phyloP scores from a whole-genome alignment of 495 filamentous ascomycete species.

The Penicillium tannophilum region DNA sequence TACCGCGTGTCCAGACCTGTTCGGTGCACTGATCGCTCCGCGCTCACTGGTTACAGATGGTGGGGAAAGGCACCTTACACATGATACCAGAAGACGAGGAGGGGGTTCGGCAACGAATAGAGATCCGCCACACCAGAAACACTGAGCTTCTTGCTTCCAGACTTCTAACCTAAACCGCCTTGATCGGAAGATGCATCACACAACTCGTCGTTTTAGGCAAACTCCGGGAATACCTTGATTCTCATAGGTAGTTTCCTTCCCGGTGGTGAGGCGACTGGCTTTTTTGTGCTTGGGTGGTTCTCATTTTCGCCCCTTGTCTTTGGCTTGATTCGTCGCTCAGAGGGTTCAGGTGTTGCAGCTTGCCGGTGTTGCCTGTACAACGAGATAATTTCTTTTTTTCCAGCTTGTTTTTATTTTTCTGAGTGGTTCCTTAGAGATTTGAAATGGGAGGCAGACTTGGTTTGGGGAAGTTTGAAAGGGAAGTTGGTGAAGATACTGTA shows the following conservation, averaged over 20 bases:
- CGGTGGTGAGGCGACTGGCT: conserved; percentile 4
- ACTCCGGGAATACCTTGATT: neutral
- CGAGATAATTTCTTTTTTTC: neutral
- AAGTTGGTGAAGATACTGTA: no score
- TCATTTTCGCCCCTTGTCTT: neutral
- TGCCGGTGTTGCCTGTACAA: conserved; percentile 2
- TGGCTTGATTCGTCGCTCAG: neutral
- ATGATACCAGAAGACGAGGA: neutral
- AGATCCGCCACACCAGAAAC: conserved; percentile 11
- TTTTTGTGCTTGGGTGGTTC: conserved; percentile 1
- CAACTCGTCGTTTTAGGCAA: neutral
- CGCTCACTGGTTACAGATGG: neutral
- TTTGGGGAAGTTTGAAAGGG: neutral
- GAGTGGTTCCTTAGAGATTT: neutral
- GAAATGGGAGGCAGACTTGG: neutral
- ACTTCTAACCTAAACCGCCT: conserved; percentile 4
- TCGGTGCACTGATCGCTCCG: conserved; percentile 3
- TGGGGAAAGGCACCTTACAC: neutral
- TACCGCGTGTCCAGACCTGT: conserved; percentile 5
- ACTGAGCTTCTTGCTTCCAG: conserved; percentile 3
- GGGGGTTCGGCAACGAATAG: conserved; percentile 12
- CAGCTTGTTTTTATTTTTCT: neutral
- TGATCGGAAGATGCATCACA: conserved; percentile 2
- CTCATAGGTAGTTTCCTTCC: conserved; percentile 5
- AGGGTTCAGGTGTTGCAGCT: conserved; percentile 4